Conservation (phyloP, 2,329 filamentous ascomycete genomes). For the Ceratocystis eucalypticola region DNA sequence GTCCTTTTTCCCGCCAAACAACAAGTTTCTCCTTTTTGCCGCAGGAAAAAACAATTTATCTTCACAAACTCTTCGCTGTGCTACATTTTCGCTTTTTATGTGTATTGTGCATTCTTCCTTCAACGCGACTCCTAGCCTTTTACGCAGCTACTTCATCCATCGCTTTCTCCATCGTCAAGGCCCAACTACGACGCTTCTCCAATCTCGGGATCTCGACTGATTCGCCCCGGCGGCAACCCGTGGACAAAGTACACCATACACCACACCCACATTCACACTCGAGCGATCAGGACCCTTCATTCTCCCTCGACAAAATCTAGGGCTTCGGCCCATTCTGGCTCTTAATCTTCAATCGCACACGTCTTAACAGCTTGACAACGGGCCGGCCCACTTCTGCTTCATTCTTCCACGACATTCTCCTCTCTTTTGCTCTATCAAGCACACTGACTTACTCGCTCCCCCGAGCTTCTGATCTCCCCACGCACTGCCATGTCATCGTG, state of each 20-base stretch:
- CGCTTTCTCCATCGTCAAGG: background rate
- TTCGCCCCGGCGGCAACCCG: conserved; percentile 4
- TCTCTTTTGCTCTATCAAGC: background rate
- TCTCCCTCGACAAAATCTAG: background rate
- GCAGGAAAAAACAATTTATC: background rate
- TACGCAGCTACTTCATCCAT: background rate
- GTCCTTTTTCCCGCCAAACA: conserved; percentile 2
- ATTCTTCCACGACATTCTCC: background rate
- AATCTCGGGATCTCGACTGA: background rate
- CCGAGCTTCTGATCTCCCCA: background rate
- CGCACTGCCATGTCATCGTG: conserved; percentile 53
- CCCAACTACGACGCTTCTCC: background rate
- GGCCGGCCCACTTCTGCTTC: background rate
- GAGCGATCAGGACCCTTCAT: background rate
- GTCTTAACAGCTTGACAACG: background rate
- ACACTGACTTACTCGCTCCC: background rate
- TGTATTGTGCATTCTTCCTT: background rate
- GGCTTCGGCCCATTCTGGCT: conserved; percentile 1
- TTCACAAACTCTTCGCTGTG: background rate
- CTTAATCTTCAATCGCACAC: background rate
- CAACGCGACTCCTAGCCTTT: background rate
- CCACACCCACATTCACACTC: background rate
- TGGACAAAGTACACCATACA: background rate
- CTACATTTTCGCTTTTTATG: background rate
- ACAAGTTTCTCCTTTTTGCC: background rate